phyloP scores from a whole-genome alignment of 495 filamentous ascomycete genomes.

The Elaphomyces granulatus region DNA sequence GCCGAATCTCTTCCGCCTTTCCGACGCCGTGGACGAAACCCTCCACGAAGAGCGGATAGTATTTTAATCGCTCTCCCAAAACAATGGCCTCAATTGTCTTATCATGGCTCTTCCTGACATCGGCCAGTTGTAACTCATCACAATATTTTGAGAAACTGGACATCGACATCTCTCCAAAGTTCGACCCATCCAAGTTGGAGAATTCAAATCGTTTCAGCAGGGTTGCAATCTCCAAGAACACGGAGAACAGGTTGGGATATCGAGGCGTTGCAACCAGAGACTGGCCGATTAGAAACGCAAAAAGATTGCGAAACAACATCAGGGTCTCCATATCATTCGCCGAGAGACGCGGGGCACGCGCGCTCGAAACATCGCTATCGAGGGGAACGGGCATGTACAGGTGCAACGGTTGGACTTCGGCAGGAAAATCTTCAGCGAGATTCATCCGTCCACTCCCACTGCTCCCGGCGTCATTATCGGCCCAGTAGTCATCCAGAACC shows the following conservation, averaged over 20 bases:
- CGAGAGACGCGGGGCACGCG: conserved; percentile 22
- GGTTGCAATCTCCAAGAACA: conserved; percentile 56
- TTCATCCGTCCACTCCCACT: conserved; percentile 29
- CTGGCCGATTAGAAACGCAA: conserved; percentile 72
- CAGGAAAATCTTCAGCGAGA: conserved; percentile 24
- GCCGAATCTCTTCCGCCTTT: conserved; percentile 61
- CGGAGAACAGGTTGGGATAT: conserved; percentile 52
- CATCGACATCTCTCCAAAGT: conserved; percentile 66
- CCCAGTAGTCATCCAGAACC: conserved; percentile 19
- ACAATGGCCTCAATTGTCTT: conserved; percentile 85
- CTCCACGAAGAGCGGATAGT: conserved; percentile 69
- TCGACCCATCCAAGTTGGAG: conserved; percentile 63
- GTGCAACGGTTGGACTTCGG: conserved; percentile 42
- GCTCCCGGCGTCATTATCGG: conserved; percentile 30
- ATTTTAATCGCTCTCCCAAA: conserved; percentile 74
- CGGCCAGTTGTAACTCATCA: conserved; percentile 58
- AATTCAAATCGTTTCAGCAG: conserved; percentile 64
- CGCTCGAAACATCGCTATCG: conserved; percentile 32
- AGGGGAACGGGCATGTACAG: conserved; percentile 54
- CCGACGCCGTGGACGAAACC: conserved; percentile 89
- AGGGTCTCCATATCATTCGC: conserved; percentile 51
- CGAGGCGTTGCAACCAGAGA: conserved; percentile 63
- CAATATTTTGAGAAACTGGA: conserved; percentile 63
- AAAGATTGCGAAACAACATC: conserved; percentile 72
- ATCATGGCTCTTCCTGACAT: conserved; percentile 70